Percentiles rank a stretch among this genome's conserved stretches.
Conservation (phyloP, 129 eudicot genomes). For the Helianthus tuberosus region DNA sequence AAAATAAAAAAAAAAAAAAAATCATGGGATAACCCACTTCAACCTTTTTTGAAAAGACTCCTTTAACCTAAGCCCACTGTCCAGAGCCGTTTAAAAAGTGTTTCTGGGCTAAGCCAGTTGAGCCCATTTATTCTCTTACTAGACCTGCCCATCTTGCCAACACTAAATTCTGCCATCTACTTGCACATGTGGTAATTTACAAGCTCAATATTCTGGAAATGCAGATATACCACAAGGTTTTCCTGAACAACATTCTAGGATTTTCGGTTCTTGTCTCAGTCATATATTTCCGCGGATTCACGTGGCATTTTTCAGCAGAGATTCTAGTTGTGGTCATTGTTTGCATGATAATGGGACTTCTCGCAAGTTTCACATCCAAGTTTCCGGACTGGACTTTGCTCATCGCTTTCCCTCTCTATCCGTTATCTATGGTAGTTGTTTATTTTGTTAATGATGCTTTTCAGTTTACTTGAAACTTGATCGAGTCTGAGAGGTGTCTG, state of each 20-base stretch:
- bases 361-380: constrained; percentile 49
- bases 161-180: not conserved
- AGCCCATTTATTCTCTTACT: too few relatives aligned
- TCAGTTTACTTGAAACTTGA: constrained; percentile 19
- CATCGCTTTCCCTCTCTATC: constrained; percentile 62
- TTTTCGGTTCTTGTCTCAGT: constrained; percentile 59
- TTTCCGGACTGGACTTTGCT: constrained; percentile 65
- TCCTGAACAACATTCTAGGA: constrained; percentile 71
- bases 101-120: too few relatives aligned
- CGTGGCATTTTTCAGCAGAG: constrained; percentile 72
- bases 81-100: too few relatives aligned
- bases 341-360: constrained; percentile 44
- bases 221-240: constrained; percentile 74
- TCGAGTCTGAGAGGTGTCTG: too few relatives aligned
- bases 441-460: constrained; percentile 38
- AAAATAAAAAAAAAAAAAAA: too few relatives aligned
- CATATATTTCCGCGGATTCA: constrained; percentile 48
- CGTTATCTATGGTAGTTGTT: constrained; percentile 58
- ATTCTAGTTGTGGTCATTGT: constrained; percentile 52
- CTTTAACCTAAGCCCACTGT: too few relatives aligned
- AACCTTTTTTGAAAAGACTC: too few relatives aligned
- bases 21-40: too few relatives aligned
- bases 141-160: not conserved
- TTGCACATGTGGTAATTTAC: not conserved
- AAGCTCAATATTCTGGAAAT: not conserved